Base-by-base conservation (phyloP, 1,284 basidiomycete genomes). In the Rhizopogon hawkerae region DNA sequence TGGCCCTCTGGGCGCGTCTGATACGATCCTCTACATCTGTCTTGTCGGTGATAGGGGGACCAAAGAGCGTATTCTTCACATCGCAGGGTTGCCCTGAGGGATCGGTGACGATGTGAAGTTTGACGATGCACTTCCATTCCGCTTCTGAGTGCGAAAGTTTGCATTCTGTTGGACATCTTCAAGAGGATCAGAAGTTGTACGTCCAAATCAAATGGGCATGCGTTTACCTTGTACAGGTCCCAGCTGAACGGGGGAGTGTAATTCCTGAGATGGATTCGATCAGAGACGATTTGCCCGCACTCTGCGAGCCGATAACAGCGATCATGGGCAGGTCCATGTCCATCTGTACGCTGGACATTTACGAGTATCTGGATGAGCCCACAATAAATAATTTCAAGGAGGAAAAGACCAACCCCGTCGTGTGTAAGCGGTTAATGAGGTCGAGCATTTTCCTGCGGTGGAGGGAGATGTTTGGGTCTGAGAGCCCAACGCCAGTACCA, bases 231-330 rank as follows among this genome's bases (percentile, higher is more conserved):
- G 86, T 89, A 54, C 85, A 89, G 0, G 79, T 81, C 0, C 78
- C 78, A 14, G 69, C 64, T 2, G 81, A 79, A 3, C 84, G 75
- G 13, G 85, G 85, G 0, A 89, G 64, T 0, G 75, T 81, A 46
- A 88, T 77, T 0, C 83, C 83, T 13, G 80, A 84, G 26, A 89
- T 85, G 0, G 82, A 75, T 56, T 89, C 85, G 11, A 89, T 85
- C 1, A 88, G 68, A 0, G 83, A 85, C 0, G 82, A 85, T 56
- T 89, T 89, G 0, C 85, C 86, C 0, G 81, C 79, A 41, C 79
- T 83, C 54, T 85, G 83, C 6, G 69, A 73, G 0, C 83, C 83
- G 7, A 85, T 75, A 39, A 83, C 85, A 0, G 78, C 82, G 13
- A 87, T 84, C 56, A 77, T 72, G 0, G 85, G 85, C 0, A 87